Base-by-base conservation (phyloP, 2,329 filamentous ascomycete species). In the Penicillium sp. region DNA sequence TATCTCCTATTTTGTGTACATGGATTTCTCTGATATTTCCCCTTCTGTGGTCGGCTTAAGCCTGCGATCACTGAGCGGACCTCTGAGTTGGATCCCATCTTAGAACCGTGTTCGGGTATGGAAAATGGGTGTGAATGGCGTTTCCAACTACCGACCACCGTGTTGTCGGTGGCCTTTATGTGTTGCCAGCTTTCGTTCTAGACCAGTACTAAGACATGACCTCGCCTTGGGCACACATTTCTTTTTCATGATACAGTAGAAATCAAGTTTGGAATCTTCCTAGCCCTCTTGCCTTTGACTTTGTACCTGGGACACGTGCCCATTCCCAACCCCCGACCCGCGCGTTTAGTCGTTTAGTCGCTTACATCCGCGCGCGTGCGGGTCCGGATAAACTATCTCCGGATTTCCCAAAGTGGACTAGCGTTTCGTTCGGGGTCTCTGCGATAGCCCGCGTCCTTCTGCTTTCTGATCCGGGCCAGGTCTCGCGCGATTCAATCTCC, bases 101-200 rank as follows among this genome's bases (percentile, higher is more conserved):
- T 66, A 68, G 64, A 68, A 65, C 56, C 62, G 56, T 64, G 62
- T 64, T 65, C 58, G 63, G 65, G 60, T 63, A 58, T 62, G 63
- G 63, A 65, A 67, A 69, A 67, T 55, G 54, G 63, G 61, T 65
- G 63, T 53, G 60, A 62, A 63, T 60, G 65, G 65, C 65, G 64
- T 68, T 68, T 60, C 50, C 51, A 55, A 63, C 45, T 45, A 47
- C 58, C 54, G 57, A 53, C 48, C 41, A 47, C 51, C 31, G 41
- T 53, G 55, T n/a, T n/a, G 53, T 62, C 50, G 59, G 57, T 56
- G 54, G 47, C 47, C 42, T 48, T 47, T 53, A 54, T 53, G 50
- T 56, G 47, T 58, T 59, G 56, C 55, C 50, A 55, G 35, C 50
- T 50, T 36, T 45, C 40, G 27, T 44, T 56, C 50, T 59, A 59